Percentiles rank a stretch among this genome's conserved stretches.
Conservation (phyloP, 257 asterid species). For the Apocynum venetum region DNA sequence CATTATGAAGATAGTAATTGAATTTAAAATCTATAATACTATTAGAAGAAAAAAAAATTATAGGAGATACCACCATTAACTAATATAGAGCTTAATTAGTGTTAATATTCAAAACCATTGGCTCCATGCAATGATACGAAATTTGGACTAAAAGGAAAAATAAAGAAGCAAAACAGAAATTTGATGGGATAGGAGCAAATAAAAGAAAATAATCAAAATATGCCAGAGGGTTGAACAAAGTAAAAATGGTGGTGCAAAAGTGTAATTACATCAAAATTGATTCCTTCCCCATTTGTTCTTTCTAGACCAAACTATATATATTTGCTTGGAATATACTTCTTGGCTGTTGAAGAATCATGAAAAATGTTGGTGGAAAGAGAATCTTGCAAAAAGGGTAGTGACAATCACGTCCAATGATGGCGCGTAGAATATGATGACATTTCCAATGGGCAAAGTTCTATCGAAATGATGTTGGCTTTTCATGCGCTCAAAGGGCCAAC, state of each 20-base stretch:
- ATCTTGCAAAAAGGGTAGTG: constrained; percentile 14
- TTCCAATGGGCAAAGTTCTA: background rate
- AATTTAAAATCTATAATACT: too few species aligned
- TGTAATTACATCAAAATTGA: background rate
- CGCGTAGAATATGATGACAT: constrained; percentile 20
- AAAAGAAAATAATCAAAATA: background rate
- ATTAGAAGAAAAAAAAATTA: too few species aligned
- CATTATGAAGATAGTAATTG: too few species aligned
- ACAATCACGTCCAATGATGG: background rate
- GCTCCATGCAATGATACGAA: background rate
- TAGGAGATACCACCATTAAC: too few species aligned
- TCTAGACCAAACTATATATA: background rate
- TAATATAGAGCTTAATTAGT: too few species aligned
- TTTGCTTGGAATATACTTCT: constrained; percentile 23
- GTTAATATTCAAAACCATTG: background rate
- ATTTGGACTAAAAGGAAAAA: background rate
- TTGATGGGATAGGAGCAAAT: background rate
- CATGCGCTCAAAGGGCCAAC: constrained; percentile 1
- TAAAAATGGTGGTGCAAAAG: background rate
- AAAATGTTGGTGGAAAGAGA: constrained; percentile 7
- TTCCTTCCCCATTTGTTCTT: background rate
- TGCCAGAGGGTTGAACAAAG: background rate
- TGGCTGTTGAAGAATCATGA: constrained; percentile 21
- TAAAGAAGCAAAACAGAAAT: background rate
- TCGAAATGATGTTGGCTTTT: background rate